phyloP scores from a whole-genome alignment of 208 protist species.

The Leishmania guyanensis region DNA sequence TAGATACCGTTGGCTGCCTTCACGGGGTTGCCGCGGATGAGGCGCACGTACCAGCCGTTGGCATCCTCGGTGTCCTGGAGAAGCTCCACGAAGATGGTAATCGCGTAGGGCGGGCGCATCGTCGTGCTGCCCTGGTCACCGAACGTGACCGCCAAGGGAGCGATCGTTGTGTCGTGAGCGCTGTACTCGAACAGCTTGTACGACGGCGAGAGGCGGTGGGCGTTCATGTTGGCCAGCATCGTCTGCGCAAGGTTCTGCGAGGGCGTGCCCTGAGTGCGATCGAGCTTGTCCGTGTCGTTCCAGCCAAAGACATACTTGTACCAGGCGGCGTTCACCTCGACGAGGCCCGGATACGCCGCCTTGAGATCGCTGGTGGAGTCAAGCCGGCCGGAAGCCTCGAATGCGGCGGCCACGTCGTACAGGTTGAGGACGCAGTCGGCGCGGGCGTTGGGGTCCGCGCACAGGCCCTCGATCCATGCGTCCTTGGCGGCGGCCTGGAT shows the following conservation, averaged over 20 bases:
- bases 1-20: slow-evolving; percentile 32
- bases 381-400: slow-evolving; percentile 33
- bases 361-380: slow-evolving; percentile 29
- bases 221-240: slow-evolving; percentile 38
- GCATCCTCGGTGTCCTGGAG: slow-evolving; percentile 49
- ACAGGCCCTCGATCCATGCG: slow-evolving; percentile 37
- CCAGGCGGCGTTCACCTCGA: slow-evolving; percentile 20
- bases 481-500: slow-evolving; percentile 45
- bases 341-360: slow-evolving; percentile 21
- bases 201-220: slow-evolving; percentile 7
- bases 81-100: slow-evolving; percentile 62
- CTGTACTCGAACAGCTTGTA: slow-evolving; percentile 73
- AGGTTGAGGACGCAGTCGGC: slow-evolving; percentile 34
- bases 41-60: slow-evolving; percentile 49
- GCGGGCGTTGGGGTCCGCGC: slow-evolving; percentile 35
- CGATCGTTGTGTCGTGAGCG: slow-evolving; percentile 57
- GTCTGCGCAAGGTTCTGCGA: slow-evolving; percentile 38
- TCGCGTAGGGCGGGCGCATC: slow-evolving; percentile 48
- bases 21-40: slow-evolving; percentile 48
- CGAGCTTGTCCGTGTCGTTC: slow-evolving; percentile 28
- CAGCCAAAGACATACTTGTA: slow-evolving; percentile 39
- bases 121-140: slow-evolving; percentile 45
- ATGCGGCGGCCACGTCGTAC: slow-evolving; percentile 55
- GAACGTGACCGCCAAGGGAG: slow-evolving; percentile 49
- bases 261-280: slow-evolving; percentile 31